These are phyloP conservation scores for Hortiboletus rubellus DNA, from an alignment of 1,284 basidiomycete species.

Conservation along the genomic window DNA sequence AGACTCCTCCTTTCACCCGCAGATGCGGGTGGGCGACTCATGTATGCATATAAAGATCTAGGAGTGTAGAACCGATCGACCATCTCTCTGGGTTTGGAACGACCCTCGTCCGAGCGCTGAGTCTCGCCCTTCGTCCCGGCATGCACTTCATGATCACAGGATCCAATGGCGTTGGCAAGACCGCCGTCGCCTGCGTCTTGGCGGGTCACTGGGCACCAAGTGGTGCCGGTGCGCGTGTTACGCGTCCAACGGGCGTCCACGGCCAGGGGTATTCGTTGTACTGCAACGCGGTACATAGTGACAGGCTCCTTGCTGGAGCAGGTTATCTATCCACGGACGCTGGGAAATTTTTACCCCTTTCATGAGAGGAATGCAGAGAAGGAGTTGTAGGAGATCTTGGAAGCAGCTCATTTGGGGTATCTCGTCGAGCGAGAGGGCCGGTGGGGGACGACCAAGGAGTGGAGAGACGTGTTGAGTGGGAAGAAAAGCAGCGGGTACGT, in stretches of 20 bases:
- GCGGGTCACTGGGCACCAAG: constrained; percentile 84
- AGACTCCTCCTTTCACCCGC: constrained; percentile 89
- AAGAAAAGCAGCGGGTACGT: constrained; percentile 88
- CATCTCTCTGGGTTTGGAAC: constrained; percentile 30
- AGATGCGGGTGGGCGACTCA: constrained; percentile 90
- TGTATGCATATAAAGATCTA: constrained; percentile 91
- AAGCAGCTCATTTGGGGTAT: constrained; percentile 84
- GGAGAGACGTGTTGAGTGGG: constrained; percentile 95
- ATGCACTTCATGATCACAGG: constrained; percentile 96
- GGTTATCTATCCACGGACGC: constrained; percentile 84
- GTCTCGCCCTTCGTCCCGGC: constrained; percentile 68
- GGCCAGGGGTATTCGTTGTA: constrained; percentile 77
- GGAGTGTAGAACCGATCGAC: constrained; percentile 34
- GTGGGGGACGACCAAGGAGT: constrained; percentile 89
- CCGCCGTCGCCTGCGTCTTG: constrained; percentile 86
- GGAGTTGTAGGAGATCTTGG: constrained; percentile 74
- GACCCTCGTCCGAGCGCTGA: constrained; percentile 71
- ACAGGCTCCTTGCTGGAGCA: constrained; percentile 88
- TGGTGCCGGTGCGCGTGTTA: constrained; percentile 39
- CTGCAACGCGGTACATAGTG: constrained; percentile 91
- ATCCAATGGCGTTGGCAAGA: constrained; percentile 93
- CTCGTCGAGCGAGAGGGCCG: constrained; percentile 88
- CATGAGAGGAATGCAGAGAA: constrained; percentile 41
- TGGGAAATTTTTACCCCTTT: constrained; percentile 66
- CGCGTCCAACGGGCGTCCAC: constrained; percentile 39